Percentiles rank a stretch among this genome's conserved stretches.
phyloP scores from a whole-genome alignment of 1,139 yeast species.

The Meyerozyma guilliermondii region DNA sequence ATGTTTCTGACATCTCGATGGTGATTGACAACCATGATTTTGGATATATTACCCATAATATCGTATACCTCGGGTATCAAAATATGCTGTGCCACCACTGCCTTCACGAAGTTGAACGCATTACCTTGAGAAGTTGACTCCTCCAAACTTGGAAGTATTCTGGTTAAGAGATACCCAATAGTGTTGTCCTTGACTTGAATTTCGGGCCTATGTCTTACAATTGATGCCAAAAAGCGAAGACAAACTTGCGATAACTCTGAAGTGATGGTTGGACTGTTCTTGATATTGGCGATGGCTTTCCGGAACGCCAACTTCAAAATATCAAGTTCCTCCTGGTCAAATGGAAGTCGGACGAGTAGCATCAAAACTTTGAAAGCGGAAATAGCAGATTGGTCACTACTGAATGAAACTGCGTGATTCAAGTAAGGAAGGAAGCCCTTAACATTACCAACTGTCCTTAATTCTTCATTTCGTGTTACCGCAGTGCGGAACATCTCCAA shows the following conservation, averaged over 20 bases:
- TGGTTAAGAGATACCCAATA: conserved; percentile 66
- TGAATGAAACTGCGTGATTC: conserved; percentile 53
- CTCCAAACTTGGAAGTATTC: conserved; percentile 81
- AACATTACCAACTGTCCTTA: conserved; percentile 57
- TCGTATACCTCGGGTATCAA: conserved; percentile 89
- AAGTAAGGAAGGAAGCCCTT: conserved; percentile 74
- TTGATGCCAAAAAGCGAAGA: conserved; percentile 66
- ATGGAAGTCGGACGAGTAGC: conserved; percentile 56
- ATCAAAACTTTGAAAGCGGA: conserved; percentile 64
- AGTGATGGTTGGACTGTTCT: conserved; percentile 73
- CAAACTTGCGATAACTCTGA: conserved; percentile 81
- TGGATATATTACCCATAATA: conserved; percentile 74
- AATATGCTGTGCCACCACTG: conserved; percentile 67
- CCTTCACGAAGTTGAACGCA: conserved; percentile 77
- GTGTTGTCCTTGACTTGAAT: conserved; percentile 68
- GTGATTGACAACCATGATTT: conserved; percentile 88
- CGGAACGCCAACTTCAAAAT: conserved; percentile 56
- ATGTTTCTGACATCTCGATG: conserved; percentile 78
- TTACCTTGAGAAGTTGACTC: conserved; percentile 88
- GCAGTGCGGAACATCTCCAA: conserved; percentile 75
- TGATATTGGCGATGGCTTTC: conserved; percentile 60
- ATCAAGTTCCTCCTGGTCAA: conserved; percentile 50
- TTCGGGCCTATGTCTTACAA: conserved; percentile 65
- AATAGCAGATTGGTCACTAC: conserved; percentile 70
- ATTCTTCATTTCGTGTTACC: conserved; percentile 51